A percentile compares a stretch with the other conserved stretches of the same genome.
Conservation (phyloP, 2,329 filamentous ascomycete genomes). For the Beauveria sp. region DNA sequence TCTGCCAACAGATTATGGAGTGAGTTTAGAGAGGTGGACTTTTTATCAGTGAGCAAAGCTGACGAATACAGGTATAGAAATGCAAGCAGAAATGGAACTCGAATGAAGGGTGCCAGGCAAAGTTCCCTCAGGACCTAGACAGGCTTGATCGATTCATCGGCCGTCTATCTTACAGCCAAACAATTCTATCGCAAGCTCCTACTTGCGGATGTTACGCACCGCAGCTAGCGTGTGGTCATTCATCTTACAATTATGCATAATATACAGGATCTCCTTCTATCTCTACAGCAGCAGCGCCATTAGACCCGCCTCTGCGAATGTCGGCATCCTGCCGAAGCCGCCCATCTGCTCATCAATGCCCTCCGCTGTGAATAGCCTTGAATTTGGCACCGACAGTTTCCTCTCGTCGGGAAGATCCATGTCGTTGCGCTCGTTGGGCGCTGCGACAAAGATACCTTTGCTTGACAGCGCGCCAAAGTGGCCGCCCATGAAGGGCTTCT, state of each 20-base stretch:
- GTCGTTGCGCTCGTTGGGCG: slow-evolving; percentile 6
- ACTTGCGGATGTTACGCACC: no score
- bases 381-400: slow-evolving; percentile 29
- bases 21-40: slow-evolving; percentile 29
- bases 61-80: slow-evolving; percentile 36
- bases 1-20: slow-evolving; percentile 65
- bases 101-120: slow-evolving; percentile 23
- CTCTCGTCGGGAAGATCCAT: slow-evolving; percentile 20
- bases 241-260: not conserved
- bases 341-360: not conserved
- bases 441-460: slow-evolving; percentile 47
- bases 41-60: not conserved
- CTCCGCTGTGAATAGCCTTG: slow-evolving; percentile 20
- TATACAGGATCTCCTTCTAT: not conserved
- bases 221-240: not conserved
- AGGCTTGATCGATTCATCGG: not conserved
- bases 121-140: not conserved
- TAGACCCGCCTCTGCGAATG: slow-evolving; percentile 6
- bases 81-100: slow-evolving; percentile 42
- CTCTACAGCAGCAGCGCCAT: slow-evolving; percentile 6
- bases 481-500: slow-evolving; percentile 23
- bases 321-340: slow-evolving; percentile 6
- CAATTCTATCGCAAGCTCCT: no score
- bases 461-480: slow-evolving; percentile 59
- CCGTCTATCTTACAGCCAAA: not conserved